Evolutionary conservation across 805 yeast species (phyloP).

Genomic region (Barnettozyma californica): DNA sequence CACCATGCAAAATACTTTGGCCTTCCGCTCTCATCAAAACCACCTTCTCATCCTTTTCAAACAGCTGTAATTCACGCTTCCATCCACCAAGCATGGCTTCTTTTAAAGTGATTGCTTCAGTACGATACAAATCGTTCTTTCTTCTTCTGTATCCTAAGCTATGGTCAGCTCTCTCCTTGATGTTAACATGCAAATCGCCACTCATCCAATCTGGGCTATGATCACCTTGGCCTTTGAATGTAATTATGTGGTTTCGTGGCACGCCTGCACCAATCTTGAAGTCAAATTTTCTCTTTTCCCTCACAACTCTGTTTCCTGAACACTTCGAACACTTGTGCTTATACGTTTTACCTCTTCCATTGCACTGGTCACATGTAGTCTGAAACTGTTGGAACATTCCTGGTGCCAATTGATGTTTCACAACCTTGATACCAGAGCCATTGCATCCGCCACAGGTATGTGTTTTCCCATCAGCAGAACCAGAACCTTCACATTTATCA

Average conservation of each 20-base stretch:
- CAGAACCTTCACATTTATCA: constrained; percentile 74
- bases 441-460: constrained; percentile 63
- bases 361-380: constrained; percentile 72
- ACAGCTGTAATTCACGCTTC: constrained; percentile 59
- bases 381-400: constrained; percentile 87
- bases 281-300: constrained; percentile 50
- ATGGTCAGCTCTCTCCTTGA: constrained; percentile 47
- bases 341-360: constrained; percentile 69
- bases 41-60: constrained; percentile 54
- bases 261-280: constrained; percentile 69
- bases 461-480: constrained; percentile 72
- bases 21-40: constrained; percentile 45
- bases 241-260: constrained; percentile 51
- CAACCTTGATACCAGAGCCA: constrained; percentile 67
- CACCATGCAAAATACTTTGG: constrained; percentile 53
- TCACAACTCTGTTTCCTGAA: constrained; percentile 60
- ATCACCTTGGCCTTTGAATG: constrained; percentile 73
- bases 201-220: constrained; percentile 75
- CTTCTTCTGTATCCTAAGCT: constrained; percentile 86
- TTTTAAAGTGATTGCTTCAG: constrained; percentile 64
- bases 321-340: constrained; percentile 64
- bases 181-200: constrained; percentile 68
- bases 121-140: constrained; percentile 67
- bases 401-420: constrained; percentile 75
- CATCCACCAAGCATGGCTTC: constrained; percentile 83